Evolutionary conservation across 2,329 filamentous ascomycete species (phyloP).

Genomic region (Curvularia sp.): DNA sequence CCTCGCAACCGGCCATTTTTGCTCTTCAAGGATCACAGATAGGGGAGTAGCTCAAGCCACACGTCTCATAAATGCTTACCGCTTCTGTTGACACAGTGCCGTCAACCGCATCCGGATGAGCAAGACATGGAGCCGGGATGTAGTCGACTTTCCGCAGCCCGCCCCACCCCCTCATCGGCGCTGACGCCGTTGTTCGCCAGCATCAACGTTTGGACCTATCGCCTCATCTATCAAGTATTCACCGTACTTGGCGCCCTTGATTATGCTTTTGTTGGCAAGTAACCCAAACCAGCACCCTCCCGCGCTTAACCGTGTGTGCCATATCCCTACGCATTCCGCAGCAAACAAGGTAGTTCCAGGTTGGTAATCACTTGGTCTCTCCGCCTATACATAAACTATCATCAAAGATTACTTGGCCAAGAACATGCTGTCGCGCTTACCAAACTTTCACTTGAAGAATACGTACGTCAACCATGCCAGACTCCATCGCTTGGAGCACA

Average conservation of each 20-base stretch:
- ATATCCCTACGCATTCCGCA: background rate
- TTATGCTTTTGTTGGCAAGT: background rate
- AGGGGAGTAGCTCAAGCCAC: slow-evolving; percentile 7
- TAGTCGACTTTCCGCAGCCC: background rate
- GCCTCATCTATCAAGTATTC: background rate
- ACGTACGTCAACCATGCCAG: background rate
- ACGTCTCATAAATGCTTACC: slow-evolving; percentile 9
- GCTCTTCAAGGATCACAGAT: slow-evolving; percentile 3
- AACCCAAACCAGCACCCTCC: background rate
- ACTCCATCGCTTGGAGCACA: background rate
- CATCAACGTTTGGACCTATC: background rate
- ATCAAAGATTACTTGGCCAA: background rate
- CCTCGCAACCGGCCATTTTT: slow-evolving; percentile 5
- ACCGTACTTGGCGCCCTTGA: background rate
- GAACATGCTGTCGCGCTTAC: background rate
- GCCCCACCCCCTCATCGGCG: background rate
- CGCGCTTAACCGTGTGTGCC: background rate
- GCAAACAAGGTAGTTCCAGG: background rate
- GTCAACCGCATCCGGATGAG: background rate
- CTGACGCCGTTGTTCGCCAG: background rate
- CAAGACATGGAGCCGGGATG: slow-evolving; percentile 3
- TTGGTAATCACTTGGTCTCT: background rate
- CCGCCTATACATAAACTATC: background rate
- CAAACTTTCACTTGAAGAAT: background rate
- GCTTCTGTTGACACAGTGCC: slow-evolving; percentile 3